Evolutionary conservation across 768 basidiomycete species (phyloP), one percentile per base, ranked within the genome.

Genomic region (Mycena sanguinolenta): DNA sequence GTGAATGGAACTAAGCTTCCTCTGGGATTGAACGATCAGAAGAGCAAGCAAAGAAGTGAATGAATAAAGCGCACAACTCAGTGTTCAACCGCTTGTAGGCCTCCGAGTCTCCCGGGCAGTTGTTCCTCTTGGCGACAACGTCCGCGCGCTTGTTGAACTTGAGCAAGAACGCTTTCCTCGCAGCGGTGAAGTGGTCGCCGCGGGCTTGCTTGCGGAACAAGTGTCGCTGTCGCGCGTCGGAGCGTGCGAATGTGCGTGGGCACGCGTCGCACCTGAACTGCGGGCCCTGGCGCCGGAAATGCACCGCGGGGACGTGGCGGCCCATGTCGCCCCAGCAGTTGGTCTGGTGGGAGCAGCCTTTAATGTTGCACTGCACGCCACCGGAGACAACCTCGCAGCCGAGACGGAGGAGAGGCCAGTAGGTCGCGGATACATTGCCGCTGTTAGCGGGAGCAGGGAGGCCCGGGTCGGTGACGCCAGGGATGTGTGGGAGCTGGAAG

Each of bases 311-410:
- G 27, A 63, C 30, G 57, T 69, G 67, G 19, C 67, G 61, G 10
- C 12, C 21, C 67, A 69, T 69, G 49, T 69, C 67, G 0, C 42
- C 61, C 23, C 30, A 63, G 36, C 13, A 38, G 42, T 36, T 32
- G 3, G 67, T 63, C 8, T 5, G 2, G 0, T 6, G 32, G 1
- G 1, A 16, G 36, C 67, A 63, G 65, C 36, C 54, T 17, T 23
- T 4, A 27, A 63, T 23, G 61, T 58, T 50, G 61, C 67, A 69
- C 13, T 0, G 9, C 25, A 69, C 34, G 3, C 54, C 46, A 21
- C n/a, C 10, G 25, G 23, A 34, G 21, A 14, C 14, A 17, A 17
- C 14, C 32, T 55, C 53, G 46, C 61, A 69, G 57, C 67, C 67
- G 1, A 25, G 39, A 9, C 50, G 46, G 36, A 63, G 55, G 36